Evolutionary conservation across 1,139 yeast genomes (phyloP).

Genomic region (Hemisphaericaspora subhashii): DNA sequence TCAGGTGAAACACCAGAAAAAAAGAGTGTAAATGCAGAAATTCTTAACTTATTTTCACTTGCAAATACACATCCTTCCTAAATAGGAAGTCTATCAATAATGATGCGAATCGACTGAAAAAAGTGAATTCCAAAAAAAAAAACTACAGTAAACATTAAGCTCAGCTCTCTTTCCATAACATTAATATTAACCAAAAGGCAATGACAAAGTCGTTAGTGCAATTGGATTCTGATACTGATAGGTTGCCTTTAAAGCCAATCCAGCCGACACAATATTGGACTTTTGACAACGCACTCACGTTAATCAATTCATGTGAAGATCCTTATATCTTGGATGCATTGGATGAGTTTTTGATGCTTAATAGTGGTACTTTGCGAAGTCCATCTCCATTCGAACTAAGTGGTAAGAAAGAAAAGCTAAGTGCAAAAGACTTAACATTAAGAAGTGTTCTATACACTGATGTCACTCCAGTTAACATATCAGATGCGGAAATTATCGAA

Average conservation of each 20-base stretch:
- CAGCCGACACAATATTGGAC: constrained; percentile 47
- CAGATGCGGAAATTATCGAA: constrained; percentile 43
- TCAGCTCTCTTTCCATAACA: not conserved
- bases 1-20: too few relatives aligned
- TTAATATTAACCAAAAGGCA: constrained; percentile 1
- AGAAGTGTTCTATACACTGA: constrained; percentile 41
- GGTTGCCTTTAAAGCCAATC: constrained; percentile 28
- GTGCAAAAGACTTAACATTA: constrained; percentile 32
- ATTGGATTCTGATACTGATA: constrained; percentile 4
- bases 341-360: constrained; percentile 44
- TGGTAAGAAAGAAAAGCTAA: constrained; percentile 2
- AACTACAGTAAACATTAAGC: not conserved
- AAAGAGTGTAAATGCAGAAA: too few relatives aligned
- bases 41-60: not conserved
- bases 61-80: too few relatives aligned
- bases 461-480: constrained; percentile 29
- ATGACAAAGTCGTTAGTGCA: constrained; percentile 2
- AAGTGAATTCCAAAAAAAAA: too few relatives aligned
- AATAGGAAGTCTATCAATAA: constrained; percentile 8
- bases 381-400: constrained; percentile 34
- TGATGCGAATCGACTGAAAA: not conserved
- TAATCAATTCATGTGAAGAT: constrained; percentile 33
- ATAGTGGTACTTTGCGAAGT: constrained; percentile 29
- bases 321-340: constrained; percentile 40
- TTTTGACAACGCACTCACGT: constrained; percentile 40